Base-by-base conservation (phyloP, 371 early-diverging fungal genomes). In the Mortierella sp. region DNA sequence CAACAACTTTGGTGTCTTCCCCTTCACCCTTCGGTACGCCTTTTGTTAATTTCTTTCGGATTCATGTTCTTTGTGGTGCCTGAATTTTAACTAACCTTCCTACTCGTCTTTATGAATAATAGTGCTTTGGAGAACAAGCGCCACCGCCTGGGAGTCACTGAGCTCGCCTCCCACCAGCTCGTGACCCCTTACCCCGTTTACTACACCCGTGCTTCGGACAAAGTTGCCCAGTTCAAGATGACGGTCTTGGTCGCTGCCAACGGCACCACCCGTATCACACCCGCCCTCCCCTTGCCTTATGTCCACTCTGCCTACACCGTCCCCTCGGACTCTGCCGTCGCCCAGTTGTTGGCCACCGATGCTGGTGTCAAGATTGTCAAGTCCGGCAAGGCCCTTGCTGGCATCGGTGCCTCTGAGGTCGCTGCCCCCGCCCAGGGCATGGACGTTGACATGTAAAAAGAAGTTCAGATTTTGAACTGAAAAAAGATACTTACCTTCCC, bases 181-280 rank as follows among this genome's bases (percentile, higher is more conserved):
- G 90, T 97, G 72, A 93, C 91, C 55, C 93, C 97, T 24, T 95
- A 94, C 82, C 91, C 93, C 41, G 91, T 95, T 4, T 88, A 93
- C 88, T 83, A 94, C 91, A 95, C 95, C 88, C 91, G 94, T 90
- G 80, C 91, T 2, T 84, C 89, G 38, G 97, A 93, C 79, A 77
- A 91, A 44, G 94, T 96, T 46, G 97, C 97, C 43, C 97, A 97
- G 88, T 94, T 96, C 88, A 95, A 96, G 90, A 92, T 96, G 80
- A 98, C 99, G 2, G 96, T 95, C 44, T 89, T 98, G 75, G 89
- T 98, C 49, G 90, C 94, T 71, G 91, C 96, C 48, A 92, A 90
- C 71, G 98, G 96, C 46, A 90, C 94, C 54, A 87, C 94, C 71
- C 93, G 95, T 79, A 92, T 95, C 75, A 97, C 96, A 10, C 87